A percentile compares a stretch with the other conserved stretches of the same genome.
Conservation (phyloP, 2,329 filamentous ascomycete genomes). For the Fusarium subglutinans region DNA sequence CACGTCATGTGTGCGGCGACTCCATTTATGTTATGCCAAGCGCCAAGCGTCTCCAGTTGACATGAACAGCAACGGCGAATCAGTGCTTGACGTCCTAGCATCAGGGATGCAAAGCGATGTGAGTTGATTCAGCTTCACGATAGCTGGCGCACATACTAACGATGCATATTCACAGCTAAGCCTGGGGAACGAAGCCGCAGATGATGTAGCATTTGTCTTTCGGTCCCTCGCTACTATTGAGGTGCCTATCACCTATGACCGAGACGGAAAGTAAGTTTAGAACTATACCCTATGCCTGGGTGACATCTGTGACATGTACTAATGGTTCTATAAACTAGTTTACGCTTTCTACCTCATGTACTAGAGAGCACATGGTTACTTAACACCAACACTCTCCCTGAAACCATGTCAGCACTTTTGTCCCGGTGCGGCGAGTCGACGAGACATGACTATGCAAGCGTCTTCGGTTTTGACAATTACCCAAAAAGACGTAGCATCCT, state of each 20-base stretch:
- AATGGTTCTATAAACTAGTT: rapidly evolving
- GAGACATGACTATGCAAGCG: not conserved
- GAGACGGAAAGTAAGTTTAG: not conserved
- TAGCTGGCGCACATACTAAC: not conserved
- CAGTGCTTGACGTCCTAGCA: too few relatives aligned
- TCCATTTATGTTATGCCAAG: too few relatives aligned
- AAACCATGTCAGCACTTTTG: not conserved
- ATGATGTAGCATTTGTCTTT: not conserved
- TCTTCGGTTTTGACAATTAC: not conserved
- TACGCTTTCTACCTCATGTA: not conserved
- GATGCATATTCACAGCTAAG: not conserved
- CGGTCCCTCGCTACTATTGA: not conserved
- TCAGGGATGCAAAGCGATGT: not conserved
- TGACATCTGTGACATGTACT: rapidly evolving
- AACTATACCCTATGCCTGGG: not conserved
- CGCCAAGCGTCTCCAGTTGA: too few relatives aligned
- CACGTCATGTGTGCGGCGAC: too few relatives aligned
- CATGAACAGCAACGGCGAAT: too few relatives aligned
- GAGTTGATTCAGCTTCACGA: not conserved
- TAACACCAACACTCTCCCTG: rapidly evolving
- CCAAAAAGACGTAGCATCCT: rapidly evolving
- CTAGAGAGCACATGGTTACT: not conserved
- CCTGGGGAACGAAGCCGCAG: not conserved
- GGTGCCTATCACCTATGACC: not conserved
- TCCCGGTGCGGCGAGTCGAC: not conserved